Conservation (phyloP, 805 yeast genomes). For the Spathaspora hagerdaliae region DNA sequence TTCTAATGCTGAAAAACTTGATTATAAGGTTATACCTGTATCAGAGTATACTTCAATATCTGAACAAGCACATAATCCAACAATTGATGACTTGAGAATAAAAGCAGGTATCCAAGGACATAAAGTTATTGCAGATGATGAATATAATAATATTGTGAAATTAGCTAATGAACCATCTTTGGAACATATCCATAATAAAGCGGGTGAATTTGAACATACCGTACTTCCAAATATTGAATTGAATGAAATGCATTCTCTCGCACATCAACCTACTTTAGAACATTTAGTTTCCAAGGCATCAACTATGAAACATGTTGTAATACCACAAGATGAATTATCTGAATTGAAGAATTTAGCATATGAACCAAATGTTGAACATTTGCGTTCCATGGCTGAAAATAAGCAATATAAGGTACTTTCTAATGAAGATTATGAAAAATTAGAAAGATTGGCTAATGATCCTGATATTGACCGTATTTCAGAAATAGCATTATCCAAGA, state of each 20-base stretch:
- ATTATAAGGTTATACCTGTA: constrained; percentile 8
- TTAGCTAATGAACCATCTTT: constrained; percentile 20
- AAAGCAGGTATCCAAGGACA: background rate
- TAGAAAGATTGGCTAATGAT: constrained; percentile 7
- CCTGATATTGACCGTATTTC: constrained; percentile 28
- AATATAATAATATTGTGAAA: constrained; percentile 13
- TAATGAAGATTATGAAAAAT: constrained; percentile 6
- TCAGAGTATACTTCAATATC: constrained; percentile 12
- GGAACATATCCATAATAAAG: constrained; percentile 17
- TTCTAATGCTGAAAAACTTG: constrained; percentile 14
- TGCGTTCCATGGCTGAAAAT: constrained; percentile 11
- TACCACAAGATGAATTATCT: constrained; percentile 8
- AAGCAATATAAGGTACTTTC: constrained; percentile 9
- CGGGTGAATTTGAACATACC: constrained; percentile 13
- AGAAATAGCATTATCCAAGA: constrained; percentile 15
- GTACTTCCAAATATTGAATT: constrained; percentile 16
- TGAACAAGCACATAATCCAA: constrained; percentile 18
- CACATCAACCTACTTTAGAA: constrained; percentile 17
- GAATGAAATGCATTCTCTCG: constrained; percentile 7
- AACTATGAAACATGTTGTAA: constrained; percentile 6
- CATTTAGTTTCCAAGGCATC: constrained; percentile 12
- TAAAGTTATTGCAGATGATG: constrained; percentile 1
- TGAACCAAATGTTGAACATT: constrained; percentile 14
- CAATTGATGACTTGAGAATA: constrained; percentile 12
- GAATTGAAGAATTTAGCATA: constrained; percentile 17